These are phyloP conservation scores for Periconia digitata DNA, from an alignment of 2,329 filamentous ascomycete genomes.

Conservation along the genomic window DNA sequence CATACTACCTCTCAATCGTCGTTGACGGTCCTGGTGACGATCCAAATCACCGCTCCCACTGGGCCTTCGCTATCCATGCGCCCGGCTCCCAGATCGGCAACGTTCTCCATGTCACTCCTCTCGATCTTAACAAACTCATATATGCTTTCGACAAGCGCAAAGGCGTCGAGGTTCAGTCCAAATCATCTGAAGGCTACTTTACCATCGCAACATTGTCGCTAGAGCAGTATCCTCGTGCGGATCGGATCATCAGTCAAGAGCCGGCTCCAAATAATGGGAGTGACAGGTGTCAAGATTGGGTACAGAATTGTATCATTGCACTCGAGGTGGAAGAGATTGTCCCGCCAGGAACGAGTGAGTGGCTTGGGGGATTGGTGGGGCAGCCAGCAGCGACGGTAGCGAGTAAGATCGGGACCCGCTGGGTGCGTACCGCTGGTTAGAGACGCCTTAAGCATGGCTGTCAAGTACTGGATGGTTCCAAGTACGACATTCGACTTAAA, in stretches of 20 bases:
- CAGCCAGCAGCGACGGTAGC: conserved; percentile 3
- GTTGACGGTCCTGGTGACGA: conserved; percentile 7
- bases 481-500: too few relatives aligned
- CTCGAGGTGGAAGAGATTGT: conserved; percentile 12
- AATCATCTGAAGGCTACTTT: not conserved
- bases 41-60: conserved; percentile 13
- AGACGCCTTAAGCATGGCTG: conserved; percentile 1
- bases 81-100: conserved; percentile 1
- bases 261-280: not conserved
- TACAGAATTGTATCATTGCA: conserved; percentile 2
- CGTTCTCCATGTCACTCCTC: conserved; percentile 5
- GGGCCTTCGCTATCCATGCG: conserved; percentile 8
- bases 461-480: too few relatives aligned
- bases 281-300: not conserved
- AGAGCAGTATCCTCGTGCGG: not conserved
- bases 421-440: conserved; percentile 1
- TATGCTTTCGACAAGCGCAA: not conserved
- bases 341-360: conserved; percentile 7
- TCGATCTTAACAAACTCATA: not conserved
- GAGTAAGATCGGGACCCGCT: not conserved
- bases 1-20: conserved; percentile 8
- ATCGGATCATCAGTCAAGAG: not conserved
- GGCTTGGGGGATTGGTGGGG: conserved; percentile 7
- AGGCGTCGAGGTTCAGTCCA: not conserved
- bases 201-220: not conserved